Evolutionary conservation across 768 basidiomycete genomes (phyloP).

Genomic region (Pholiota conissans): DNA sequence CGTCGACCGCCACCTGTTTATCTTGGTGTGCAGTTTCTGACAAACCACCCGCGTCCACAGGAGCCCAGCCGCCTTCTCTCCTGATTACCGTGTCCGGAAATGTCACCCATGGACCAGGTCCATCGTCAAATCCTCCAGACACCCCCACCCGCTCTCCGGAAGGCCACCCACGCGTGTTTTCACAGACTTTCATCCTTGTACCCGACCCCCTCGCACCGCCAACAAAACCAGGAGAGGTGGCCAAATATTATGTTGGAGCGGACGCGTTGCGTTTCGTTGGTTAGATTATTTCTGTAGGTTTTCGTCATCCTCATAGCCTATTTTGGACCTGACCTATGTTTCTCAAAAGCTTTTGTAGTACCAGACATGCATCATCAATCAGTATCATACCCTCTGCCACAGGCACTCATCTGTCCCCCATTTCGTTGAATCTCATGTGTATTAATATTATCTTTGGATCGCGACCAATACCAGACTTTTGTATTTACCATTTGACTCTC

Average conservation of each 20-base stretch:
- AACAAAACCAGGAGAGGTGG: conserved; percentile 67
- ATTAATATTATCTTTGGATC: background rate
- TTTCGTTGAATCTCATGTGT: conserved; percentile 1
- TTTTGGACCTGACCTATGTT: background rate
- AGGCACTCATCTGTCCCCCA: background rate
- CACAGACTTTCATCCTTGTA: conserved; percentile 84
- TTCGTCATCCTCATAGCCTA: background rate
- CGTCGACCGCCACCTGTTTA: conserved; percentile 15
- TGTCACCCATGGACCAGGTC: conserved; percentile 68
- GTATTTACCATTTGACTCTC: background rate
- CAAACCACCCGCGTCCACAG: conserved; percentile 34
- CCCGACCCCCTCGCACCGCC: conserved; percentile 70
- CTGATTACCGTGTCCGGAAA: conserved; percentile 79
- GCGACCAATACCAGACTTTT: conserved; percentile 3
- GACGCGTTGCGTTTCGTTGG: conserved; percentile 85
- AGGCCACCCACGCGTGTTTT: conserved; percentile 82
- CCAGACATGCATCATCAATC: conserved; percentile 1
- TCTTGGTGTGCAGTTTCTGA: conserved; percentile 1
- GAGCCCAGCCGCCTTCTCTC: conserved; percentile 76
- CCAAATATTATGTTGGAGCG: conserved; percentile 79
- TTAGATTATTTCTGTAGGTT: conserved; percentile 30
- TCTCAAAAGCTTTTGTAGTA: background rate
- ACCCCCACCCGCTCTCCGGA: conserved; percentile 58
- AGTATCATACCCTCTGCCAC: background rate
- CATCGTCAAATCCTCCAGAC: conserved; percentile 55